A percentile compares a stretch with the other conserved stretches of the same genome.
Evolutionary conservation across 768 basidiomycete genomes (phyloP).

Genomic region (Tricholoma sp.): DNA sequence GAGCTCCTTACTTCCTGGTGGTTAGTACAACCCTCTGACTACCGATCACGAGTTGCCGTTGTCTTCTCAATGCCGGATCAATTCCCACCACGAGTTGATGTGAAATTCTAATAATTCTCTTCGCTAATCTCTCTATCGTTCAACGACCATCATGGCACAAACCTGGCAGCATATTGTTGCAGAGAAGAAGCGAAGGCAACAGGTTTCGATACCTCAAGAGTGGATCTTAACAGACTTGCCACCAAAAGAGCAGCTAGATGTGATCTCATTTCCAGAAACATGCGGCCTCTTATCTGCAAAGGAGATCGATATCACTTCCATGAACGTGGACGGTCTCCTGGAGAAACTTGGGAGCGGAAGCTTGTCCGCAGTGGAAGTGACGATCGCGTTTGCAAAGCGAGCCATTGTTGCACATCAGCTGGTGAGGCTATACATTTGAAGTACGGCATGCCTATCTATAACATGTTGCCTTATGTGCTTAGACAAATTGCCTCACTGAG

Average conservation of each 20-base stretch:
- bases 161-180: conserved; percentile 49
- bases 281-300: conserved; percentile 51
- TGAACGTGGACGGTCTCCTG: conserved; percentile 41
- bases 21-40: not conserved
- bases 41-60: not conserved
- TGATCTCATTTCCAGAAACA: conserved; percentile 47
- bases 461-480: not conserved
- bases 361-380: conserved; percentile 67
- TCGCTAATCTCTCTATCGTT: conserved; percentile 26
- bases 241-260: conserved; percentile 42
- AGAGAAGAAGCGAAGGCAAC: conserved; percentile 51
- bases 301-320: conserved; percentile 46
- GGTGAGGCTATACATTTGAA: conserved; percentile 30
- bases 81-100: not conserved
- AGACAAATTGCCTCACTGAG: conserved; percentile 82
- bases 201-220: conserved; percentile 53
- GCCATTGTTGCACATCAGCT: conserved; percentile 79
- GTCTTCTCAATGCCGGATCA: not conserved
- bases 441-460: not conserved
- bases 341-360: conserved; percentile 43
- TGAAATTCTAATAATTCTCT: not conserved
- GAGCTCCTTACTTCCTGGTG: too few relatives aligned
- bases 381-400: conserved; percentile 69
- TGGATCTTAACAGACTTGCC: conserved; percentile 53
- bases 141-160: conserved; percentile 26